phyloP scores from a whole-genome alignment of 2,329 filamentous ascomycete genomes.

The Endoconidiophora laricicola region DNA sequence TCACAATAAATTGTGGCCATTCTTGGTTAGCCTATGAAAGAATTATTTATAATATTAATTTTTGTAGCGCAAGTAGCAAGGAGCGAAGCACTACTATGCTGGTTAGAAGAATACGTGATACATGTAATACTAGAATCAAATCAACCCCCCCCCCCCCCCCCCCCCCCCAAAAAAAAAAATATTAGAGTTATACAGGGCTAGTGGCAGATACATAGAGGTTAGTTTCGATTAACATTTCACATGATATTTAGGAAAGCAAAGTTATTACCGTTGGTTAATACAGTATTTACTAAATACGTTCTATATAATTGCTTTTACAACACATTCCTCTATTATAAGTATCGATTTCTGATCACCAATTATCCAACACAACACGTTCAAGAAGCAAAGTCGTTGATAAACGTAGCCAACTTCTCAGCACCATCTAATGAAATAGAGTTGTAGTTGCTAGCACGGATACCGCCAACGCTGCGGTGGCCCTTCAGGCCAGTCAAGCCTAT shows the following conservation, averaged over 20 bases:
- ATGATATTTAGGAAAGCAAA: too few relatives aligned
- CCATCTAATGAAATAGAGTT: constrained; percentile 60
- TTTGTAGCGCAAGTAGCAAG: too few relatives aligned
- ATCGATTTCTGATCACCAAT: neutral
- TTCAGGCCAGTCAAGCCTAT: constrained; percentile 63
- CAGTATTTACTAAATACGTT: too few relatives aligned
- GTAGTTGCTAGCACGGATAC: constrained; percentile 77
- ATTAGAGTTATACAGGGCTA: neutral
- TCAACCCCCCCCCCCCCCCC: too few relatives aligned
- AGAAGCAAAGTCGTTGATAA: constrained; percentile 37
- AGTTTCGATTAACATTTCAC: too few relatives aligned
- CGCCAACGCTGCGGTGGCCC: constrained; percentile 74
- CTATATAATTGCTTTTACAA: neutral
- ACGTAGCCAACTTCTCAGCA: constrained; percentile 49
- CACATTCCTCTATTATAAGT: neutral
- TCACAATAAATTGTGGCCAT: too few relatives aligned
- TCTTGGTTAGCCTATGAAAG: too few relatives aligned
- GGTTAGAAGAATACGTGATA: neutral
- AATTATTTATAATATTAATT: too few relatives aligned
- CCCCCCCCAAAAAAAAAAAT: too few relatives aligned
- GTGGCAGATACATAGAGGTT: neutral
- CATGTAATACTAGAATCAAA: neutral
- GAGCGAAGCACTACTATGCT: too few relatives aligned
- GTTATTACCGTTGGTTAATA: too few relatives aligned
- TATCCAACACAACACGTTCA: neutral